These are phyloP conservation scores for Olyra latifolia DNA, from an alignment of 176 grass and related monocot genomes.

Conservation along the genomic window DNA sequence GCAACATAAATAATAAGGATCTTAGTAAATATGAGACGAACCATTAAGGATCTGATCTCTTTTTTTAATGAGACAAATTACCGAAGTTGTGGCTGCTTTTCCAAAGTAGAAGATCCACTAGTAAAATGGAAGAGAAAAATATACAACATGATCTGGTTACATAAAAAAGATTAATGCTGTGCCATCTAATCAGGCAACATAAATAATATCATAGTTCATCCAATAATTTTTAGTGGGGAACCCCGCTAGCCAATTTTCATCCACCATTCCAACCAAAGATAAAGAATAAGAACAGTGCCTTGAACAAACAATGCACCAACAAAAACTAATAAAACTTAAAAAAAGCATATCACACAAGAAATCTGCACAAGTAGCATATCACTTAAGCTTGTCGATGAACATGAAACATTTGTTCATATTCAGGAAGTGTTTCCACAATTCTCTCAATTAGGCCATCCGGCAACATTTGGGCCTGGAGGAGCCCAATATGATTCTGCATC, in stretches of 20 bases:
- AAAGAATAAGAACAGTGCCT: neutral
- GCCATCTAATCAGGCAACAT: neutral
- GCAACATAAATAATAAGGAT: too few species aligned
- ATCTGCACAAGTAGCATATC: neutral
- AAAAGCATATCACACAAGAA: neutral
- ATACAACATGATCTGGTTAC: too few species aligned
- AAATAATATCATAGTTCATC: conserved; percentile 13
- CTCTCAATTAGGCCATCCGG: conserved; percentile 37
- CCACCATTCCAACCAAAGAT: neutral
- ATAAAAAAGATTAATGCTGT: too few species aligned
- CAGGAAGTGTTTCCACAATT: conserved; percentile 54
- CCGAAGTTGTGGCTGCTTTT: too few species aligned
- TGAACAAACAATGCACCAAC: neutral
- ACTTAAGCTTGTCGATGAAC: conserved; percentile 25
- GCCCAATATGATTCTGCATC: conserved; percentile 41
- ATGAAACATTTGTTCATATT: conserved; percentile 48
- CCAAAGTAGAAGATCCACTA: too few species aligned
- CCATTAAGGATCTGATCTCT: too few species aligned
- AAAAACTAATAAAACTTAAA: neutral
- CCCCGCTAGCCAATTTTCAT: neutral
- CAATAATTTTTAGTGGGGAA: neutral
- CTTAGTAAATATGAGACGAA: too few species aligned
- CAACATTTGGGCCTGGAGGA: conserved; percentile 36
- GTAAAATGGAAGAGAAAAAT: too few species aligned
- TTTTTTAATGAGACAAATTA: too few species aligned